phyloP scores from a whole-genome alignment of 2,329 filamentous ascomycete genomes.

The Aspergillaceae sp. region DNA sequence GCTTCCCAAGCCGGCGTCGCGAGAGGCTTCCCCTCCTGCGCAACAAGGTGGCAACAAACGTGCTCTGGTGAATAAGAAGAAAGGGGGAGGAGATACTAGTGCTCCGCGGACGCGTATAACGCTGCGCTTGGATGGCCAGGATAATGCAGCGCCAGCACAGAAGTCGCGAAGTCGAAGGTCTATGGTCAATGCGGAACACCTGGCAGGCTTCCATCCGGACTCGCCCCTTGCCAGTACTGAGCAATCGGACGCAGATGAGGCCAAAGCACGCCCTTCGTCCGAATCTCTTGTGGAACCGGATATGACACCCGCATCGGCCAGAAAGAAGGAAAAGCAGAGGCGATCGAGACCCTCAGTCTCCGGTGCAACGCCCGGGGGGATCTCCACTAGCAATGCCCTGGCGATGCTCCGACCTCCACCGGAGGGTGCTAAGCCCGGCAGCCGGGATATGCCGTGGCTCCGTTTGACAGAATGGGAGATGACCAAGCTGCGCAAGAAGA shows the following conservation, averaged over 20 bases:
- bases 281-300: constrained; percentile 10
- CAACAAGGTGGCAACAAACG: constrained; percentile 26
- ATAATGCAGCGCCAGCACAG: constrained; percentile 14
- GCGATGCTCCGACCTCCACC: constrained; percentile 53
- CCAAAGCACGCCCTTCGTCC: constrained; percentile 15
- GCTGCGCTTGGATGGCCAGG: constrained; percentile 30
- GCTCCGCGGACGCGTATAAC: constrained; percentile 33
- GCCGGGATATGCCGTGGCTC: constrained; percentile 54
- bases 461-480: constrained; percentile 60
- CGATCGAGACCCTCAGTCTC: constrained; percentile 13
- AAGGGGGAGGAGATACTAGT: constrained; percentile 20
- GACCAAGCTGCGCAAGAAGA: constrained; percentile 57
- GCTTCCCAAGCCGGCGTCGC: constrained; percentile 52
- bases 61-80: constrained; percentile 32
- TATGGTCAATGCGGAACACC: constrained; percentile 25
- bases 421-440: constrained; percentile 50
- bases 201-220: constrained; percentile 34
- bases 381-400: constrained; percentile 55
- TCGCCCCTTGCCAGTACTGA: constrained; percentile 41
- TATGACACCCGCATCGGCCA: constrained; percentile 10
- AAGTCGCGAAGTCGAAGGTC: constrained; percentile 32
- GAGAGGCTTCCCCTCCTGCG: constrained; percentile 50
- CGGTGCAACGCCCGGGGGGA: constrained; percentile 28
- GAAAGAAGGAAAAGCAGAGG: constrained; percentile 38
- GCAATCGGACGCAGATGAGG: constrained; percentile 35